These are phyloP conservation scores for Neopestalotiopsis clavispora DNA, from an alignment of 2,329 filamentous ascomycete genomes.

Conservation along the genomic window DNA sequence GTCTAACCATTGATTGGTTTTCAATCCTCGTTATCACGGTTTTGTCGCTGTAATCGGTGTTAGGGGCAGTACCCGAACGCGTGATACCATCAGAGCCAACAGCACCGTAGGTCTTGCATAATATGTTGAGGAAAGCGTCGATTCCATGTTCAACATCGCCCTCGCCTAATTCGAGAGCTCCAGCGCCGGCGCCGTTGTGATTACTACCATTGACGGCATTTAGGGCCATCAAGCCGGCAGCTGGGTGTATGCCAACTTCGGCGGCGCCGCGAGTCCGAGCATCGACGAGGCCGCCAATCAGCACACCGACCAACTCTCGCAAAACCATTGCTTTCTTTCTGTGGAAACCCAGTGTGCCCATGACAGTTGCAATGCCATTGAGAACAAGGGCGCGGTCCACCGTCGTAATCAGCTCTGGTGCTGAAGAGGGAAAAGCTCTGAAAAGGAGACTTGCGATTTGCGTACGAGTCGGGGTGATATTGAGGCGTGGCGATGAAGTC, in stretches of 20 bases:
- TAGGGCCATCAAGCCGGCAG: constrained; percentile 80
- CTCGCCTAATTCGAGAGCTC: constrained; percentile 65
- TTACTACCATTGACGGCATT: constrained; percentile 57
- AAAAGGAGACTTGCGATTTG: constrained; percentile 70
- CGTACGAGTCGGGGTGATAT: constrained; percentile 61
- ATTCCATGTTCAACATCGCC: constrained; percentile 70
- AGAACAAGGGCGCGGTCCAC: constrained; percentile 80
- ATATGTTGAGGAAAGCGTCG: constrained; percentile 64
- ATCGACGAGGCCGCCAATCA: constrained; percentile 86
- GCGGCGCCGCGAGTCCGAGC: constrained; percentile 91
- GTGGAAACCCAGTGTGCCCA: constrained; percentile 78
- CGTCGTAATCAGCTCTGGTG: constrained; percentile 70
- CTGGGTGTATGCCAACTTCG: constrained; percentile 95
- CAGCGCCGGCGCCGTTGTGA: constrained; percentile 55
- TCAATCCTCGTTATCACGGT: constrained; percentile 62
- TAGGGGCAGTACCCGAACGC: constrained; percentile 29
- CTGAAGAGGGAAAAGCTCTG: constrained; percentile 71
- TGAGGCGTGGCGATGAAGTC: constrained; percentile 59
- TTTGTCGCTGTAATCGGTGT: constrained; percentile 53
- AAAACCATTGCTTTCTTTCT: constrained; percentile 92
- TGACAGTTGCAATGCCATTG: constrained; percentile 84
- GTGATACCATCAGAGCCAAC: constrained; percentile 51
- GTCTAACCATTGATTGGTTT: constrained; percentile 60
- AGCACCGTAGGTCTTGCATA: constrained; percentile 70
- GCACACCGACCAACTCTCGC: constrained; percentile 80